These are phyloP conservation scores for Vaccinium corymbosum DNA, from an alignment of 148 eudicot genomes.

Conservation along the genomic window DNA sequence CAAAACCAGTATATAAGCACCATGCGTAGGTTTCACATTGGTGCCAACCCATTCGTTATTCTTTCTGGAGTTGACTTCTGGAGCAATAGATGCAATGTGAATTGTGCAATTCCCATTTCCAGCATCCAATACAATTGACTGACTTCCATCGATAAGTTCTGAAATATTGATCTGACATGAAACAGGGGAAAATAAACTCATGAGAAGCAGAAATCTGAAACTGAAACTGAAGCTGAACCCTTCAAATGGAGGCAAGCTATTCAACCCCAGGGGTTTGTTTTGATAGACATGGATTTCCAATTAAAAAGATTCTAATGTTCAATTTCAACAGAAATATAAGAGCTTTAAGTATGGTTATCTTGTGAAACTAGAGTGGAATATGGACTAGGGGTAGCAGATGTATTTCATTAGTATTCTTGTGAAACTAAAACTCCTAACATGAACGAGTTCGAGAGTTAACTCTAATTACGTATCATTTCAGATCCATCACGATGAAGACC, in stretches of 20 bases:
- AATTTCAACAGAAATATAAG: background rate
- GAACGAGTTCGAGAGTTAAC: no score
- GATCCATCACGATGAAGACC: background rate
- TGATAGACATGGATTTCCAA: background rate
- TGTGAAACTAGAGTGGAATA: background rate
- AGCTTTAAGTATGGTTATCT: background rate
- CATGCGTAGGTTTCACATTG: conserved; percentile 25
- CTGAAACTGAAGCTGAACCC: background rate
- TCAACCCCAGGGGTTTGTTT: background rate
- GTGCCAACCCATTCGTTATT: background rate
- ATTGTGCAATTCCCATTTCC: conserved; percentile 26
- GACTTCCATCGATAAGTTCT: conserved; percentile 8
- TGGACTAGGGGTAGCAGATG: background rate
- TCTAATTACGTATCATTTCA: background rate
- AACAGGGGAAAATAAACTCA: background rate
- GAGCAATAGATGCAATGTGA: background rate
- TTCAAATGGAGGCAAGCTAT: background rate
- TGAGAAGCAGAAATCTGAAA: conserved; percentile 10
- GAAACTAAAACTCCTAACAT: background rate
- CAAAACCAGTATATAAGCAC: conserved; percentile 20
- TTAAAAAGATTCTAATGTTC: background rate
- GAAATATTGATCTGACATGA: conserved; percentile 26
- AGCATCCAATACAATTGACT: conserved; percentile 21
- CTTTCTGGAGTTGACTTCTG: background rate
- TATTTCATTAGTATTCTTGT: background rate